A percentile compares a stretch with the other conserved stretches of the same genome.
Evolutionary conservation across 768 basidiomycete species (phyloP).

Genomic region (Naganishia vaughanmartiniae): DNA sequence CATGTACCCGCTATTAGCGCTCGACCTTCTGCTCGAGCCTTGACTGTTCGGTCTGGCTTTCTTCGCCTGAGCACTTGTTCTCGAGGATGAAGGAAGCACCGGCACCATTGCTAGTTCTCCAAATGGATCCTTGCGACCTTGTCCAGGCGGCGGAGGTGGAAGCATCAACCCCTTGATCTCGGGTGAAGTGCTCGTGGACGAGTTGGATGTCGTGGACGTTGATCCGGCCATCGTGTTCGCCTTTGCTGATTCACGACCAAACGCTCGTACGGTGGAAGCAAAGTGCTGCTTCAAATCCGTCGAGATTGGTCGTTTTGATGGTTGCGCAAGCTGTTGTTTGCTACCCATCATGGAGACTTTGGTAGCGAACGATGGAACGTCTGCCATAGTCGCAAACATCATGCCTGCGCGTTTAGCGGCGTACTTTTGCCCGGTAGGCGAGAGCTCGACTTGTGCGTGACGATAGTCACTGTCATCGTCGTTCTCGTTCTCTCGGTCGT

Average conservation of each 20-base stretch:
- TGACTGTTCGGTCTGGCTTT: conserved; percentile 31
- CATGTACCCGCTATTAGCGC: conserved; percentile 30
- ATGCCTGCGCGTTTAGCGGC: conserved; percentile 20
- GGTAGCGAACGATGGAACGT: conserved; percentile 10
- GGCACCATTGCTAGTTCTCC: conserved; percentile 3
- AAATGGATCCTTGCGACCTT: conserved; percentile 21
- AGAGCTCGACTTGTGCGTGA: conserved; percentile 26
- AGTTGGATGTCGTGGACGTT: background rate
- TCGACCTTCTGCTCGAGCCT: conserved; percentile 33
- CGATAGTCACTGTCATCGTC: conserved; percentile 25
- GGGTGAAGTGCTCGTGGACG: background rate
- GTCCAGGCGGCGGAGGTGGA: conserved; percentile 40
- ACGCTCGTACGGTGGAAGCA: background rate
- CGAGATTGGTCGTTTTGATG: background rate
- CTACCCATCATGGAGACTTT: conserved; percentile 15
- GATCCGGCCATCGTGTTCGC: conserved; percentile 1
- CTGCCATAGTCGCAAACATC: conserved; percentile 18
- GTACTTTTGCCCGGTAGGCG: conserved; percentile 23
- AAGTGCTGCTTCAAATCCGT: background rate
- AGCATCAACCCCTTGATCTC: conserved; percentile 42
- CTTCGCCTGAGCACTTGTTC: conserved; percentile 42
- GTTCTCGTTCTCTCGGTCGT: conserved; percentile 23
- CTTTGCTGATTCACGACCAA: conserved; percentile 20
- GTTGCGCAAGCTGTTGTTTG: background rate
- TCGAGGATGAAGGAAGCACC: conserved; percentile 25